Evolutionary conservation across 176 grass and related monocot genomes (phyloP).

Genomic region (Rhynchospora tenuis): DNA sequence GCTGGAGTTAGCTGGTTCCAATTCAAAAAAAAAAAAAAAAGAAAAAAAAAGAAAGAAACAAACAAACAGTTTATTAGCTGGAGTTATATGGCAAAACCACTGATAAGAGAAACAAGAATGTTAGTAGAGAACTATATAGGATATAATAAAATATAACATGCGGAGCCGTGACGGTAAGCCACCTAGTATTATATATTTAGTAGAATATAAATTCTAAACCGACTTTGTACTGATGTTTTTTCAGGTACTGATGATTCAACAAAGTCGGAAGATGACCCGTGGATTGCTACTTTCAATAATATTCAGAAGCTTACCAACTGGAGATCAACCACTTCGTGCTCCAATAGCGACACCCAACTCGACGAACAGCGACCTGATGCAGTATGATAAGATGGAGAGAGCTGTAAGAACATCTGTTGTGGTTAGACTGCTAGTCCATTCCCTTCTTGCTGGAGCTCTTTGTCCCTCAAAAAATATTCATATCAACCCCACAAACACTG

Average conservation of each 20-base stretch:
- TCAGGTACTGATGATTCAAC: conserved; percentile 27
- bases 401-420: conserved; percentile 78
- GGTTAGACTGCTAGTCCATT: conserved; percentile 61
- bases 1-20: too few species aligned
- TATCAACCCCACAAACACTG: conserved; percentile 8
- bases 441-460: conserved; percentile 63
- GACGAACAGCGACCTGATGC: neutral
- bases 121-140: too few species aligned
- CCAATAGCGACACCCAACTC: neutral
- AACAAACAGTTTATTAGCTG: too few species aligned
- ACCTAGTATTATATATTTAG: too few species aligned
- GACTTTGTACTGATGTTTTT: neutral
- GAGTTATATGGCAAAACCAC: too few species aligned
- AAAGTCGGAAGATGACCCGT: conserved; percentile 27
- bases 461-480: conserved; percentile 48
- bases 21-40: too few species aligned
- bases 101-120: too few species aligned
- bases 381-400: conserved; percentile 41
- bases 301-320: conserved; percentile 38
- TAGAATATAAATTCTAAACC: neutral
- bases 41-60: too few species aligned
- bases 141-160: too few species aligned
- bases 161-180: too few species aligned
- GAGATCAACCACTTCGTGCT: neutral
- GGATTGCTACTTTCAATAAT: conserved; percentile 42